phyloP scores from a whole-genome alignment of 176 grass and related monocot species.

The Carex pumila region DNA sequence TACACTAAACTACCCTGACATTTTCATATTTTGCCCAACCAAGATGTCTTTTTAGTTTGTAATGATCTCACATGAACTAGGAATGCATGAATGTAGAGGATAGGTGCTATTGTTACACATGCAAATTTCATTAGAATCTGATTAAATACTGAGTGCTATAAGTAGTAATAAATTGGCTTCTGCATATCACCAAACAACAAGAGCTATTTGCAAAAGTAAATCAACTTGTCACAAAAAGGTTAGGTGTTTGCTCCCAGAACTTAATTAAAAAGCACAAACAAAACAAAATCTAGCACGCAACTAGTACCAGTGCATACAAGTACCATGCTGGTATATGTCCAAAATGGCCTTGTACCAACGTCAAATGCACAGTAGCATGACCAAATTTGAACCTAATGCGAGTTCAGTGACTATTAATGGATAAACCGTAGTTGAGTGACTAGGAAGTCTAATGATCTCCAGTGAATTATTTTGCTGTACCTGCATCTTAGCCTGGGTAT shows the following conservation, averaged over 20 bases:
- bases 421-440: background rate
- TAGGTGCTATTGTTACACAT: background rate
- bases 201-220: background rate
- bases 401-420: background rate
- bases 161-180: background rate
- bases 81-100: background rate
- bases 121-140: background rate
- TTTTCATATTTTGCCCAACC: background rate
- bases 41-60: background rate
- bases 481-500: constrained; percentile 99
- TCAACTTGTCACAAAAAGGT: background rate
- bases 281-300: background rate
- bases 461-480: background rate
- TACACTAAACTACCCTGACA: background rate
- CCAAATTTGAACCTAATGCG: background rate
- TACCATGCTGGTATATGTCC: background rate
- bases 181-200: background rate
- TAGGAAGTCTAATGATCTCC: background rate
- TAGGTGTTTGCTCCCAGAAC: background rate
- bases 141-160: background rate
- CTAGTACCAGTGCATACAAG: background rate
- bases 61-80: background rate
- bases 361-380: background rate
- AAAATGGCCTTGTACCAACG: background rate
- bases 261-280: background rate